Base-by-base conservation (phyloP, 2,329 filamentous ascomycete genomes). In the Apiospora marii region DNA sequence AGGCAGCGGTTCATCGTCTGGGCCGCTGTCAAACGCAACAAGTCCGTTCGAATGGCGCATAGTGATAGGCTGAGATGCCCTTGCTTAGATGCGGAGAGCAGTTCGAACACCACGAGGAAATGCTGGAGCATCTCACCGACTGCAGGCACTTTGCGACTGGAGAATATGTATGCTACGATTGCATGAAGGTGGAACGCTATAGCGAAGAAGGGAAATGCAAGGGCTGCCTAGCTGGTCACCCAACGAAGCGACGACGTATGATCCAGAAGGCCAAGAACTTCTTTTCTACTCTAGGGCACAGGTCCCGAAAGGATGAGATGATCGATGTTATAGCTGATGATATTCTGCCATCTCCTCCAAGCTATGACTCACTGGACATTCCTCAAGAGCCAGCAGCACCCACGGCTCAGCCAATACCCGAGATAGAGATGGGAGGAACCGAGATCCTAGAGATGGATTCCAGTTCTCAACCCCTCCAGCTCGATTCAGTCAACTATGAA, bases 131-230 rank as follows among this genome's bases (percentile, higher is more conserved):
- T 74, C 81, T 90, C 13, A 84, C 86, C 72, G 79, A 79, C 51
- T 89, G 87, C 77, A 81, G 83, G 43, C 82, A 87, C 76, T 83
- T 90, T 44, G 78, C 82, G 37, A 83, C 83, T 4, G 86, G 87
- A 72, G 86, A 89, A 81, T 90, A 89, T 75, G 85, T 87, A 82
- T 90, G 88, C 77, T 89, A 87, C 77, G 85, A 89, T 49, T 88
- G 88, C 76, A 85, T 82, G 77, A 84, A 83, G 75, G 81, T 86
- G 72, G 88, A 90, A 77, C 82, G 83, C 49, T 88, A 89, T n/a
- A 70, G 51, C 78, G 85, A 85, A 79, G 87, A 89, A 74, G 80
- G 83, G 75, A 84, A 85, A 76, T 88, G 87, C 80, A 85, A 84
- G 71, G 83, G 83, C 51, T 89, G 86, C 75, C 78, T 86, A 24